Evolutionary conservation across 208 protist species (phyloP), one percentile per base, ranked within the genome.

Genomic region (Angomonas desouzai): DNA sequence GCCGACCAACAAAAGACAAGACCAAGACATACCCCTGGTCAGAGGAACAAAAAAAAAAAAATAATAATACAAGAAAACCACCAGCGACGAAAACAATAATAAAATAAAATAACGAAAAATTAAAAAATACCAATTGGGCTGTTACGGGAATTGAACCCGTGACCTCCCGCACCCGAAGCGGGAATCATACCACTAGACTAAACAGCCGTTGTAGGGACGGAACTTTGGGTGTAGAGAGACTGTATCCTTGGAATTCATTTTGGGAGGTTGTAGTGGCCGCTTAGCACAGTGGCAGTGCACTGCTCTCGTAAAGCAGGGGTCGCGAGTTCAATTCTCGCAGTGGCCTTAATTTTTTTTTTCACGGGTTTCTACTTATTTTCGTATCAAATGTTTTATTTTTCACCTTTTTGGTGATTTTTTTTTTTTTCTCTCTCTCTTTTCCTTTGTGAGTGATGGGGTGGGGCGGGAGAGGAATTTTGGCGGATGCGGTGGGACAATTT

Each of bases 221-320:
- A 48, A 32, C 2, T 25, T 30, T 34, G 3, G 6, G 3, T 34
- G 2, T 56, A 9, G 34, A 20, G 1, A 25, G 1, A 20, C 3
- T 45, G 36, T 33, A 2, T 34, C 40, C 9, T 7, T 62, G n/a
- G 4, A 29, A 51, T n/a, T 23, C 30, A 2, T 20, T 51, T 34
- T 20, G 22, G 23, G 4, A 61, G n/a, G 1, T 58, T 20, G 32
- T 38, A 61, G 20, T 77, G 89, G 89, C 89, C 77, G 89, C 89
- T 96, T 96, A 96, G 91, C 91, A 93, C 91, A 96, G 91, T 96
- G 89, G 91, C 85, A 97, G 89, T 93, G 89, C 89, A 94, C 86
- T 85, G 91, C 87, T 97, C 89, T 96, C 91, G 91, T 95, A 97
- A 97, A 97, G 87, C 92, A 87, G 87, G 89, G 92, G 91, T 94